phyloP scores from a whole-genome alignment of 2,329 filamentous ascomycete genomes.

The Ascochyta viciae-villosae region DNA sequence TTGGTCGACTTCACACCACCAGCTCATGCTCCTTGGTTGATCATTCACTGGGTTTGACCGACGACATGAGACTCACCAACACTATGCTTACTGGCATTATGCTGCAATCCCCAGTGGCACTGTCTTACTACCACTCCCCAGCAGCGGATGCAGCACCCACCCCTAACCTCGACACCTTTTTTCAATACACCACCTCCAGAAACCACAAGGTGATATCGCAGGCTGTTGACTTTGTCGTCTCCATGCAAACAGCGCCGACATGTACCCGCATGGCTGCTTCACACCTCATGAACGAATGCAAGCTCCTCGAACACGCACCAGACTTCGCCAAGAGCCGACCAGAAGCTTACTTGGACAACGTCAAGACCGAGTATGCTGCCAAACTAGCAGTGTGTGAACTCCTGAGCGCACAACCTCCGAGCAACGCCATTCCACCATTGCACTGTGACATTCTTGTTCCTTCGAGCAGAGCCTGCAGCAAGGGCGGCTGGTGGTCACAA shows the following conservation, averaged over 20 bases:
- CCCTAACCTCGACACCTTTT: slow-evolving; percentile 27
- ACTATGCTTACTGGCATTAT: background rate
- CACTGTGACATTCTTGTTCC: slow-evolving; percentile 60
- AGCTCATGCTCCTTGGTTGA: background rate
- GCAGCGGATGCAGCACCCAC: slow-evolving; percentile 21
- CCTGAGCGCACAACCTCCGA: slow-evolving; percentile 51
- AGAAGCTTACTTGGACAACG: slow-evolving; percentile 43
- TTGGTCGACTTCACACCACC: background rate
- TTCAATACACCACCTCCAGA: slow-evolving; percentile 31
- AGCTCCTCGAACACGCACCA: slow-evolving; percentile 52
- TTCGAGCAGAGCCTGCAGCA: slow-evolving; percentile 42
- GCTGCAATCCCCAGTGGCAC: slow-evolving; percentile 1
- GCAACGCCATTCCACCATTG: slow-evolving; percentile 56
- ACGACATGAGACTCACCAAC: slow-evolving; percentile 2
- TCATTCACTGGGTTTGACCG: background rate
- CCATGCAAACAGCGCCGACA: slow-evolving; percentile 39
- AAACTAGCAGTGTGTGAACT: slow-evolving; percentile 70
- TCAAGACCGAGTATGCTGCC: slow-evolving; percentile 66
- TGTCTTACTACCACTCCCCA: slow-evolving; percentile 25
- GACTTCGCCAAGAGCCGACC: slow-evolving; percentile 34
- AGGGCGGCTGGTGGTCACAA: slow-evolving; percentile 33
- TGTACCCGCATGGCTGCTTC: slow-evolving; percentile 62
- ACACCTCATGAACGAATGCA: slow-evolving; percentile 61
- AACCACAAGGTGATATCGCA: slow-evolving; percentile 34
- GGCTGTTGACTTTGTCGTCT: slow-evolving; percentile 33